Percentiles rank a stretch among this genome's conserved stretches.
These are phyloP conservation scores for Capillidium heterosporum DNA, from an alignment of 371 early-diverging fungal genomes.

Conservation along the genomic window DNA sequence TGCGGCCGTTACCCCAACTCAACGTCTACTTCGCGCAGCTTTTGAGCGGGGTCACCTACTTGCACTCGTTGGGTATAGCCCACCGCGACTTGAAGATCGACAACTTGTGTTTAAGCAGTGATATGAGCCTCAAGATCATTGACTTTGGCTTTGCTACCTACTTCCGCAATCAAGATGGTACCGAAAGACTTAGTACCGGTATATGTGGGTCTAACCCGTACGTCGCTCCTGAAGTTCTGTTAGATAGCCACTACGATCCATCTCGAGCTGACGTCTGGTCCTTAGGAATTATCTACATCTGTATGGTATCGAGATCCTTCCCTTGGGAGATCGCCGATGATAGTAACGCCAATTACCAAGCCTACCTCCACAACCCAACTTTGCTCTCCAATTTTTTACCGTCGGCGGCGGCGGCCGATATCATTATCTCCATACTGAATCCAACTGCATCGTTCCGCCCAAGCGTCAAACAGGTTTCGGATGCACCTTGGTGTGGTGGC, in stretches of 20 bases:
- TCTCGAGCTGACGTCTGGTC: constrained; percentile 49
- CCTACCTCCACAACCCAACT: not conserved
- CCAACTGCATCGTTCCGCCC: constrained; percentile 2
- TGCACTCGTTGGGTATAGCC: constrained; percentile 45
- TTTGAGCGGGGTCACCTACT: constrained; percentile 35
- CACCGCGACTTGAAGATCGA: constrained; percentile 77
- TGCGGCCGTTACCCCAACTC: constrained; percentile 27
- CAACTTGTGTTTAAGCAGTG: constrained; percentile 50
- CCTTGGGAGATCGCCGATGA: constrained; percentile 39
- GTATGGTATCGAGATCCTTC: constrained; percentile 41
- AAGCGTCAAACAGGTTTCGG: not conserved
- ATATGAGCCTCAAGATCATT: constrained; percentile 59
- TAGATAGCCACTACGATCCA: constrained; percentile 28
- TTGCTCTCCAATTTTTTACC: not conserved
- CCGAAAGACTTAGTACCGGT: constrained; percentile 33
- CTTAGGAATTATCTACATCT: constrained; percentile 42
- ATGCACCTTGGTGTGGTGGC: not conserved
- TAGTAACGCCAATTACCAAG: constrained; percentile 15
- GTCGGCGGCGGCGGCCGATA: not conserved
- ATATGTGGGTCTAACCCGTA: constrained; percentile 36
- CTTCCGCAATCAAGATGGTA: constrained; percentile 31
- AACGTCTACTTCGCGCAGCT: constrained; percentile 44
- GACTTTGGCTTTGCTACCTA: constrained; percentile 88
- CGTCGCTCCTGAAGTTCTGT: constrained; percentile 34
- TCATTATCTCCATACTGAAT: constrained; percentile 1